Base-by-base conservation (phyloP, 208 protist species). In the Crithidia sp. region DNA sequence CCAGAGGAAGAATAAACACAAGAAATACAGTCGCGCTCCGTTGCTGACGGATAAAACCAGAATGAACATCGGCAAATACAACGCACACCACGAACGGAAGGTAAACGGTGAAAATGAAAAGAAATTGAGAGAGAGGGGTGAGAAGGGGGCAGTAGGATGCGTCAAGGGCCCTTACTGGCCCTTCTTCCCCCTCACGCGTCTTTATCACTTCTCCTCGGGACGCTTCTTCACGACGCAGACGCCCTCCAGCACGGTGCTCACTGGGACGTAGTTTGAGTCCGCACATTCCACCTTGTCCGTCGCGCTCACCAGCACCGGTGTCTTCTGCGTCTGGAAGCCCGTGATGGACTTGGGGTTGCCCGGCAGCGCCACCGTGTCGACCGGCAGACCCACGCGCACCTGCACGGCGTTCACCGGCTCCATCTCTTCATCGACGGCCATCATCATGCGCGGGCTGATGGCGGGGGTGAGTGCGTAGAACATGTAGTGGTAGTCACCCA, bases 251-350 rank as follows among this genome's bases (percentile, higher is more conserved):
- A 96, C 79, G 9, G 86, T 71, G 13, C 88, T 58, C 36, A 98
- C 75, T 0, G 95, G 70, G 3, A 72, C 67, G 68, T 92, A 99
- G 74, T 99, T 96, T 14, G 96, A 85, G 17, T 98, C 98, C 2
- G 98, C 98, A 8, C 99, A 84, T 81, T 99, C 98, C 16, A 99
- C 98, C 71, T 98, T 92, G 69, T 99, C 98, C 2, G 91, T 95
- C 2, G 89, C 87, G 40, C 84, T 94, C 7, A 99, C 73, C n/a
- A 99, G 86, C 5, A 99, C 98, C 37, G 99, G 99, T 3, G 99
- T 99, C 5, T 83, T 98, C 72, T 99, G 97, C n/a, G 99, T 99
- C 80, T 99, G 98, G 82, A 99, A 99, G 55, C 99, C 99, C 10
- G 99, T 99, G 89, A 99, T 99, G 1, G 96, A 83, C 85, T 99